Conservation (phyloP, 257 asterid genomes). For the Solanum peruvianum region DNA sequence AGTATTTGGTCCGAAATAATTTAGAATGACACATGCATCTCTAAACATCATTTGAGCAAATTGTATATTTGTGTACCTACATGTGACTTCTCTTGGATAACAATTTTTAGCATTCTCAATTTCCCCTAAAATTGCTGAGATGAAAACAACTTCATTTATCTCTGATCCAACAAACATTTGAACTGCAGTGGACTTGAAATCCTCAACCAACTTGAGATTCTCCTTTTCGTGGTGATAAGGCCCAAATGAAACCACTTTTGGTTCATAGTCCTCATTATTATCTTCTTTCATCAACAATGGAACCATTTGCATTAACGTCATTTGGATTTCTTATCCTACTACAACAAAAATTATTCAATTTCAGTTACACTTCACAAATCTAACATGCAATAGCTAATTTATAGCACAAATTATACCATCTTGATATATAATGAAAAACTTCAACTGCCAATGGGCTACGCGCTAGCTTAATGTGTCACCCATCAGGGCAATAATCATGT, state of each 20-base stretch:
- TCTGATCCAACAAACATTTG: not conserved
- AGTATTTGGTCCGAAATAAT: not conserved
- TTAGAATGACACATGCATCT: not conserved
- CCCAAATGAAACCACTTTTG: not conserved
- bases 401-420: not conserved
- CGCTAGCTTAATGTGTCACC: not conserved
- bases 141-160: accelerated
- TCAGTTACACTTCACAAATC: too few relatives aligned
- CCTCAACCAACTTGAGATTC: not conserved
- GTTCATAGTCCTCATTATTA: not conserved
- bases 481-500: not conserved
- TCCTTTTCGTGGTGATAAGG: not conserved
- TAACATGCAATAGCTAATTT: too few relatives aligned
- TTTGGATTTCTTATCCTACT: not conserved
- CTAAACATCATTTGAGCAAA: slow-evolving; percentile 2
- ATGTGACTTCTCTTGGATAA: not conserved
- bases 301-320: not conserved
- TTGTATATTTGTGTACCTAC: not conserved
- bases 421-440: too few relatives aligned
- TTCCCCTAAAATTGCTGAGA: accelerated
- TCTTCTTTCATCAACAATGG: not conserved
- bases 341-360: too few relatives aligned
- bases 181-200: not conserved
- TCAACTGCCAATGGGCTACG: not conserved
- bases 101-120: not conserved